phyloP scores from a whole-genome alignment of 2,329 filamentous ascomycete genomes.

The Sordariomycetes sp. region DNA sequence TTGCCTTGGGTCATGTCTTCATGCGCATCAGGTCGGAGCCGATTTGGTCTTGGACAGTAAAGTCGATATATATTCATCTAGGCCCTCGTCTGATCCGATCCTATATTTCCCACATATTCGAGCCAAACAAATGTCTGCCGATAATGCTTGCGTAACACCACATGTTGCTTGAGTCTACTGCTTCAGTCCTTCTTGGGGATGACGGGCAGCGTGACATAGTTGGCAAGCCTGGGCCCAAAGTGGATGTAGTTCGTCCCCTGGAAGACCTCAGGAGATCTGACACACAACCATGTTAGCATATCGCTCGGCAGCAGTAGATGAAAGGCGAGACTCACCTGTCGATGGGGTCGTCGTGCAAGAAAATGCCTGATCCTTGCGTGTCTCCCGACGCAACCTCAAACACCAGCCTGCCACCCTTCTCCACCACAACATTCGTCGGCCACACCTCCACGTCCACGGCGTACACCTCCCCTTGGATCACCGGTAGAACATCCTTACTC shows the following conservation, averaged over 20 bases:
- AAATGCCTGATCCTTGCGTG: constrained; percentile 45
- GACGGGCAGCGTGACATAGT: constrained; percentile 38
- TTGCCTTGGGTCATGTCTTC: too few relatives aligned
- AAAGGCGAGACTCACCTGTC: constrained; percentile 31
- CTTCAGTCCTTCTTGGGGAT: constrained; percentile 22
- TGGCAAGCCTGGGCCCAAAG: constrained; percentile 31
- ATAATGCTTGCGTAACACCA: too few relatives aligned
- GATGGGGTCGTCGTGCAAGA: constrained; percentile 33
- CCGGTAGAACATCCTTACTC: constrained; percentile 38
- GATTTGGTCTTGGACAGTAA: too few relatives aligned
- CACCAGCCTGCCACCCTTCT: constrained; percentile 33
- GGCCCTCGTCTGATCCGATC: too few relatives aligned
- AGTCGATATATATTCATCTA: too few relatives aligned
- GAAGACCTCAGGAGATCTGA: constrained; percentile 14
- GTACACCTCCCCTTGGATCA: constrained; percentile 42
- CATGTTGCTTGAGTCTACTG: too few relatives aligned
- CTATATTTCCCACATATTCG: too few relatives aligned
- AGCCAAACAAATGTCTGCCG: too few relatives aligned
- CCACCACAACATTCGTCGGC: constrained; percentile 45
- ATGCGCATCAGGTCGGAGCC: too few relatives aligned
- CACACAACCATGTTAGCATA: neutral
- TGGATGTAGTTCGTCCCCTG: constrained; percentile 37
- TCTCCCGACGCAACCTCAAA: constrained; percentile 43
- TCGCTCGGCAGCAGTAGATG: neutral
- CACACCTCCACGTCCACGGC: constrained; percentile 49